Evolutionary conservation across 2,329 filamentous ascomycete genomes (phyloP), one percentile per base, ranked within the genome.

Genomic region (Herpotrichia juniperi): DNA sequence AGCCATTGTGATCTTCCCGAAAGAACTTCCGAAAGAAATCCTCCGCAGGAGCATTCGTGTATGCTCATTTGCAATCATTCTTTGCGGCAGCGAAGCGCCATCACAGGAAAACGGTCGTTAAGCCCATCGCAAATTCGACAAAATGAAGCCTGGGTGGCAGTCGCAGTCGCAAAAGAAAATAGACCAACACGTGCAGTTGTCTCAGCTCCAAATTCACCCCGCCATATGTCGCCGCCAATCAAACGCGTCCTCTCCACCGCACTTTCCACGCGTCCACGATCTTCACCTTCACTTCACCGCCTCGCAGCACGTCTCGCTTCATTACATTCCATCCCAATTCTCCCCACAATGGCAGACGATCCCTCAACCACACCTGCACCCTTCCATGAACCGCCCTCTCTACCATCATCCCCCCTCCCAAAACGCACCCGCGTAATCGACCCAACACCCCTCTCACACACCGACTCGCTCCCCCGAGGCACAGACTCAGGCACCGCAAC

Each of bases 371-470:
- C 68, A 6, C 69, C 71, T 22, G 51, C 63, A 8, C 59, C 54
- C 6, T 11, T 61, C 51, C 71, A 74, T 66, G 67, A 71, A 39
- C 69, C 69, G 1, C 84, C 85, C 42, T 84, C 85, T 46, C 81
- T 86, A 21, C 87, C 87, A 34, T 82, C 83, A 51, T 93, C 90
- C 8, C 91, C 91, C 24, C 85, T 90, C 22, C 82, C 90, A 42
- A 96, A 96, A 79, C 86, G 91, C 69, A 83, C 89, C 67, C 94
- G 92, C 80, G 85, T 85, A 64, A 76, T 79, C 56, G 72, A 79
- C 44, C 72, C 77, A 9, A 63, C 65, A 1, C 66, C 73, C 22
- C 58, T 73, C 50, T 53, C 61, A 25, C 61, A 64, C 28, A 52
- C 11, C 28, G 7, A 16, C 16, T 26, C 63, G 1, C 57, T 67